Evolutionary conservation across 108 stramenopile species (phyloP), one percentile per base, ranked within the genome.

Genomic region (Skeletonema potamos): DNA sequence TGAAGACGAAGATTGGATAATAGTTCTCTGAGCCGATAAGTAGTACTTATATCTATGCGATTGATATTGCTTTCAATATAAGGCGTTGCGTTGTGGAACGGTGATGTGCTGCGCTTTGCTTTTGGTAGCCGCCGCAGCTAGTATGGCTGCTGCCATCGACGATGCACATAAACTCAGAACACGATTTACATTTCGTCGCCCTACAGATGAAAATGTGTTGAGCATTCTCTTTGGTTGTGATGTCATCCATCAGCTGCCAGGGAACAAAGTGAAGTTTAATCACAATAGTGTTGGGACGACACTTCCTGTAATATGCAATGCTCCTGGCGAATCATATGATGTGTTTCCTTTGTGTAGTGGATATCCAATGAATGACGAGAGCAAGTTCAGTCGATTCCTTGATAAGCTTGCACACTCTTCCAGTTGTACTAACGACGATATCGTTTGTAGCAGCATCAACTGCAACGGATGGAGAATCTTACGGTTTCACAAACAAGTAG

Each of bases 401-500:
- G 27, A 33, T 26, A 12, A 27, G 61, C 48, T 58, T 15, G 15
- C 33, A 46, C 13, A 29, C 28, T 57, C 6, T 28, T 30, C 30
- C 41, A 43, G 54, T 55, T 9, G 27, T 27, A 22, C n/a, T 24
- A 10, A 36, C 11, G 54, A 22, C 18, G 37, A 61, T 17, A 56
- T 48, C 3, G 28, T 20, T 11, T 60, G 4, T 6, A 46, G 17
- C 51, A 28, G 66, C 18, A 13, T 61, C 37, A 22, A 37, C 33
- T 32, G 64, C 37, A 41, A 76, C 30, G 74, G 75, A 32, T 76
- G 75, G 75, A 76, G 75, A 76, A 55, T 76, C 12, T 24, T 76
- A 18, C 43, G 60, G 43, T 76, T 67, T 64, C 54, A 36, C 15
- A 76, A 67, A 54, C 41, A 57, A 55, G 54, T 69, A 34, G 75